Percentiles rank a stretch among this genome's conserved stretches.
These are phyloP conservation scores for Mallotus nudiflorus DNA, from an alignment of 345 rosid species.

Conservation along the genomic window DNA sequence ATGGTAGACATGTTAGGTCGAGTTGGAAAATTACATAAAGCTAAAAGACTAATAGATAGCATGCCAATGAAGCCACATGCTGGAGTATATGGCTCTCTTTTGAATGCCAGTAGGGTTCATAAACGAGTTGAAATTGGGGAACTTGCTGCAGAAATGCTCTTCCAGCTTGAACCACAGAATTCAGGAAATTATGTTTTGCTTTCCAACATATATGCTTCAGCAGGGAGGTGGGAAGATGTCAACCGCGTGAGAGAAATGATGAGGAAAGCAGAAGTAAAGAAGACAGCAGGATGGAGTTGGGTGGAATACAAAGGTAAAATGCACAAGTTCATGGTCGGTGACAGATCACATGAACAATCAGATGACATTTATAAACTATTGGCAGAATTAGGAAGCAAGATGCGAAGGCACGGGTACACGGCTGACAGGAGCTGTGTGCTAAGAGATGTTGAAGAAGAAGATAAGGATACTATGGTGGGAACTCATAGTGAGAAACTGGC, in stretches of 20 bases:
- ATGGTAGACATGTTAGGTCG: conserved; percentile 40
- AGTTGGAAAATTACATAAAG: conserved; percentile 34
- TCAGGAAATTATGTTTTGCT: conserved; percentile 36
- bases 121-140: conserved; percentile 29
- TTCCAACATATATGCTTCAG: conserved; percentile 35
- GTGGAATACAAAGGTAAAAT: conserved; percentile 29
- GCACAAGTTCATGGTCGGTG: conserved; percentile 36
- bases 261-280: conserved; percentile 26
- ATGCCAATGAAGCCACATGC: conserved; percentile 40
- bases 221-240: conserved; percentile 31
- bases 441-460: conserved; percentile 51
- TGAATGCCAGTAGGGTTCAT: conserved; percentile 33
- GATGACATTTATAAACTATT: conserved; percentile 36
- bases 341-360: conserved; percentile 29
- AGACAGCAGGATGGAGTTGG: conserved; percentile 41
- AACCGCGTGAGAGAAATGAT: conserved; percentile 27
- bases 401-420: conserved; percentile 36
- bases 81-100: conserved; percentile 38
- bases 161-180: conserved; percentile 36
- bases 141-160: conserved; percentile 37
- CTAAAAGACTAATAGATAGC: conserved; percentile 29
- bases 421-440: conserved; percentile 39
- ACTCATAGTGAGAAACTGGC: conserved; percentile 47
- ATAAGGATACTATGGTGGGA: conserved; percentile 42
- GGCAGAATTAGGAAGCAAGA: conserved; percentile 26